Evolutionary conservation across 2,329 filamentous ascomycete genomes (phyloP), one percentile per base, ranked within the genome.

Genomic region (Lasiodiplodia gonubiensis): DNA sequence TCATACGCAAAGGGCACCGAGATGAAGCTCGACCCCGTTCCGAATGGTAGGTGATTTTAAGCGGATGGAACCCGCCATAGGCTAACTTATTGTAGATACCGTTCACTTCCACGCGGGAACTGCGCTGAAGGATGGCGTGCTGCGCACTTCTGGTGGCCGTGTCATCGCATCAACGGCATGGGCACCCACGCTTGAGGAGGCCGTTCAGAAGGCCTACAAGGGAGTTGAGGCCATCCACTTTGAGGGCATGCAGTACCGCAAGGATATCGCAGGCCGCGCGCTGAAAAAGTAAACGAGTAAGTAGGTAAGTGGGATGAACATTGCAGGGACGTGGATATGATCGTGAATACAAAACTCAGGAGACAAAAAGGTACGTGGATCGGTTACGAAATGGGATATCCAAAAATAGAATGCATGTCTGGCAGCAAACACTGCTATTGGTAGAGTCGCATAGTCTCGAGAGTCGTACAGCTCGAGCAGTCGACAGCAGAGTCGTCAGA

Each of bases 71-170:
- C 16, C 18, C 42, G 18, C 37, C 53, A 16, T 35, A 23, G 23
- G 27, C 61, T 64, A 64, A 64, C 33, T 18, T 4, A 4, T 18
- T 52, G 18, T 2, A 84, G 69, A 90, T 87, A 70, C 89, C 3
- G 76, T 91, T 70, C 88, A 97, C 70, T 99, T 99, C 87, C 95
- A 99, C 76, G 95, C 95, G 5, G 95, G 95, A 33, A 99, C 95
- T 2, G 85, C 85, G 48, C 82, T 86, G 11, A 82, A 83, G 23
- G 85, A 88, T 42, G 83, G 81, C 21, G 83, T 89, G 70, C 84
- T 98, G 23, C 86, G 89, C 74, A 94, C 93, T 0, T 86, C 91
- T 0, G 95, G 95, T 55, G 95, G 95, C 0, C 89, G 95, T 67
- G 95, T 99, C 39, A 97, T 99, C 75, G 94, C 94, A 18, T 89